Conservation (phyloP, 305 asterid species). For the Solanum aculeatissimum region DNA sequence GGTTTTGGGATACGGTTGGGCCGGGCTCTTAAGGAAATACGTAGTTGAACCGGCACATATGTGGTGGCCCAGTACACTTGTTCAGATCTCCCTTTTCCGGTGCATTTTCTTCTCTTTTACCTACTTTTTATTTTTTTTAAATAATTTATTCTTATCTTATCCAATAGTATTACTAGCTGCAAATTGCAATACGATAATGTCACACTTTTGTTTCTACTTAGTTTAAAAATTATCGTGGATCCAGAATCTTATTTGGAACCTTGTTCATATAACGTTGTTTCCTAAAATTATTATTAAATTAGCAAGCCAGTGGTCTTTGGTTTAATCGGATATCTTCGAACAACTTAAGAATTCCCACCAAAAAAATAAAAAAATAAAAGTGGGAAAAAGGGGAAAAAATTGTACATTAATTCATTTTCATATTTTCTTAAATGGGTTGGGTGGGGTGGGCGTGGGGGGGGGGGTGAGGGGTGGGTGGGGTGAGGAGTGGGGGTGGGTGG, state of each 20-base stretch:
- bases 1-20: slow-evolving; percentile 90
- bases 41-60: slow-evolving; percentile 90
- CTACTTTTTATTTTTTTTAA: not conserved
- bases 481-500: no score
- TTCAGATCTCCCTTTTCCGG: slow-evolving; percentile 77
- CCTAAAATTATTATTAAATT: not conserved
- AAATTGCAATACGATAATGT: not conserved
- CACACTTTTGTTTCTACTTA: not conserved
- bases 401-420: not conserved
- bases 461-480: not conserved
- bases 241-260: not conserved
- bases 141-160: not conserved
- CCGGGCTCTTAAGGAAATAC: slow-evolving; percentile 76
- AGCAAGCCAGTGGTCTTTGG: not conserved
- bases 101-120: not conserved
- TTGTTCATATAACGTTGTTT: not conserved
- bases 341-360: not conserved
- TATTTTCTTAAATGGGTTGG: not conserved
- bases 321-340: not conserved
- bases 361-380: not conserved
- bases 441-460: no score
- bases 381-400: not conserved
- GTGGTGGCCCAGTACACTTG: slow-evolving; percentile 94
- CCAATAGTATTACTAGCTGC: not conserved
- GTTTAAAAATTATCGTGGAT: not conserved